Evolutionary conservation across 768 basidiomycete genomes (phyloP), one percentile per base, ranked within the genome.

Genomic region (Collybia sordida): DNA sequence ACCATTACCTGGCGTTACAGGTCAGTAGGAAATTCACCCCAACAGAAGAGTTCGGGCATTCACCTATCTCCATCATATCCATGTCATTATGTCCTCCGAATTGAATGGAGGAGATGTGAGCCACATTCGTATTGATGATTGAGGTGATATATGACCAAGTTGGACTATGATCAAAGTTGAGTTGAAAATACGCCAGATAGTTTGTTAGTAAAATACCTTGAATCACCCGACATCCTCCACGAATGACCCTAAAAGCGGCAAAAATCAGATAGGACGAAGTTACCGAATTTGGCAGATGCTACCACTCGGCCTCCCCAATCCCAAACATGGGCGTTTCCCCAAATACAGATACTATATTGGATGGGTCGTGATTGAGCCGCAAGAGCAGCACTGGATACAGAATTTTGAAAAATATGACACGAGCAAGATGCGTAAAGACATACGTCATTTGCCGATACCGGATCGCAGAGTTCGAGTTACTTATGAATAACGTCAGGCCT

Each of bases 381-480:
- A 7, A 82, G 65, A 8, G 79, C 80, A n/a, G 68, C 73, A 9
- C 78, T 79, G 42, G 4, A 11, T 3, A 4, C 5, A 6, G 11
- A 31, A 11, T 31, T 31, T 14, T 11, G 11, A 3, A 31, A 11
- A 31, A 31, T 12, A 11, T 4, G 9, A 4, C 3, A 11, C 14
- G 31, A 14, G 14, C 9, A 51, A 36, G 28, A 40, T 34, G 18
- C 18, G 17, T 28, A 18, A 39, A 5, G 3, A 60, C 77, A 49
- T 51, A 79, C 76, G 72, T 73, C 80, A 83, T 81, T 49, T 72
- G 71, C 21, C 80, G 74, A 60, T 79, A 83, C 18, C 81, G 73
- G 50, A 80, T 72, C 18, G 75, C 79, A n/a, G 78, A 77, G 50
- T 82, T 81, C 3, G 80, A 83, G 55, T 80, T 75, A 62, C 77